phyloP scores from a whole-genome alignment of 192 early-diverging fungal species.

The Coemansia sp. region DNA sequence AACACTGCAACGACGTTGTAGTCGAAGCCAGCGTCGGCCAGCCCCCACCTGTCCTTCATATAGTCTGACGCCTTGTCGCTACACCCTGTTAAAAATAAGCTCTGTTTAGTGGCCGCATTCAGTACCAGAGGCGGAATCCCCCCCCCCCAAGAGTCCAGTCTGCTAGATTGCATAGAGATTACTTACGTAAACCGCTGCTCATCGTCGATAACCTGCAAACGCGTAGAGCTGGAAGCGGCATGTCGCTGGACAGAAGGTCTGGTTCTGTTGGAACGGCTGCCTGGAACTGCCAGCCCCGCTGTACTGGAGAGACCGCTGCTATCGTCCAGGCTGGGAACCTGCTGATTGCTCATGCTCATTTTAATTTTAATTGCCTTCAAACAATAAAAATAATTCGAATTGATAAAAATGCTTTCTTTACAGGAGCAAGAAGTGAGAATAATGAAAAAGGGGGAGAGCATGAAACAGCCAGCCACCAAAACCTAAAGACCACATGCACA shows the following conservation, averaged over 20 bases:
- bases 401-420: neutral
- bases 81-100: too few relatives aligned
- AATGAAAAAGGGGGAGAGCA: neutral
- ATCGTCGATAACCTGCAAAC: conserved; percentile 49
- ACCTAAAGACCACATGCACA: neutral
- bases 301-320: neutral
- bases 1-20: conserved; percentile 98
- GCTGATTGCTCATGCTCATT: conserved; percentile 19
- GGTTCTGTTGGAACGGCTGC: neutral
- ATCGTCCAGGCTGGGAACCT: conserved; percentile 18
- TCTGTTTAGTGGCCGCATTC: too few relatives aligned
- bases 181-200: conserved; percentile 56
- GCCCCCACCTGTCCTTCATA: conserved; percentile 79
- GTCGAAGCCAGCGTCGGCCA: conserved; percentile 85
- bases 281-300: neutral
- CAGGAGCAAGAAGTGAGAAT: neutral
- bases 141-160: neutral
- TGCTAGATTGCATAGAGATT: neutral
- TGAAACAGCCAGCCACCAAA: too few relatives aligned
- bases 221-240: conserved; percentile 16
- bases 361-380: neutral
- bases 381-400: neutral
- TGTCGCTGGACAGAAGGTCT: neutral
- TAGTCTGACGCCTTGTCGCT: conserved; percentile 71
- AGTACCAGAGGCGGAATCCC: too few relatives aligned